A percentile compares a stretch with the other conserved stretches of the same genome.
Evolutionary conservation across 2,329 filamentous ascomycete genomes (phyloP).

Genomic region (Neodidymelliopsis sp.): DNA sequence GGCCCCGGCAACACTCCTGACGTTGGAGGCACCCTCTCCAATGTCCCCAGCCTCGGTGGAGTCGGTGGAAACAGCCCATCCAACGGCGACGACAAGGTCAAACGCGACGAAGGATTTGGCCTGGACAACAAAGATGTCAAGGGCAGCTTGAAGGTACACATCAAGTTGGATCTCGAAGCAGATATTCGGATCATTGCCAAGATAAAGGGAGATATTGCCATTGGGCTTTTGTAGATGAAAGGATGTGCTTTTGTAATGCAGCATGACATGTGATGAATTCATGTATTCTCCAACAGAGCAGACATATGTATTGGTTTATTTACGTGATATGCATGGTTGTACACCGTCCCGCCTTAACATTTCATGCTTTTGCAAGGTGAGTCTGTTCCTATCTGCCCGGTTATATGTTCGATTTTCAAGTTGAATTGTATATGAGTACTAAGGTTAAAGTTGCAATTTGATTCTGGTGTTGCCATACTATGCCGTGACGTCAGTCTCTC

Average conservation of each 20-base stretch:
- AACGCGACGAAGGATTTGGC: conserved; percentile 25
- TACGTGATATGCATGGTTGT: too few species aligned
- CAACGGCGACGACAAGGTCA: conserved; percentile 9
- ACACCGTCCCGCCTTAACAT: too few species aligned
- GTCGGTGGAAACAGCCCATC: neutral
- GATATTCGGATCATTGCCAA: conserved; percentile 31
- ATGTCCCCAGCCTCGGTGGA: neutral
- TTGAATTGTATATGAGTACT: too few species aligned
- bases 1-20: conserved; percentile 19
- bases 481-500: too few species aligned
- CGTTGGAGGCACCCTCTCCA: conserved; percentile 14
- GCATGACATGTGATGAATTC: neutral
- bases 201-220: conserved; percentile 33
- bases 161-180: conserved; percentile 33
- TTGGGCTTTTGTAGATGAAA: conserved; percentile 26
- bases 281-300: too few species aligned
- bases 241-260: neutral
- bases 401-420: too few species aligned
- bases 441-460: too few species aligned
- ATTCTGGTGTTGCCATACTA: too few species aligned
- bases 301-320: too few species aligned
- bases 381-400: too few species aligned
- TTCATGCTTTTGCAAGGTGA: too few species aligned
- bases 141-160: conserved; percentile 33
- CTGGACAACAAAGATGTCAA: conserved; percentile 34